Evolutionary conservation across 1,139 yeast species (phyloP).

Genomic region (Pichia sp.): DNA sequence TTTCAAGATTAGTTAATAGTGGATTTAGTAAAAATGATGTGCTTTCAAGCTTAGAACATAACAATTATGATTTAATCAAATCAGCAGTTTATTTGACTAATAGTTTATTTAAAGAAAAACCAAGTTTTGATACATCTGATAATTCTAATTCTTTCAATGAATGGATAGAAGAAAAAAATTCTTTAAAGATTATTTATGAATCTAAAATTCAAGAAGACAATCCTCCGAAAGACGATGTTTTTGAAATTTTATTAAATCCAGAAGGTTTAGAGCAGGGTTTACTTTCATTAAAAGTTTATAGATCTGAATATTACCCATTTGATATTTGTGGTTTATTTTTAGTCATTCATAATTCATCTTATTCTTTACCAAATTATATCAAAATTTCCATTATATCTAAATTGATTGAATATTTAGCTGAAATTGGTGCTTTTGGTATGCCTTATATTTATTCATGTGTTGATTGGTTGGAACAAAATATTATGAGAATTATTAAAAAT

Average conservation of each 20-base stretch:
- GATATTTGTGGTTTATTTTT: slow-evolving; percentile 59
- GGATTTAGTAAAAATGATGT: slow-evolving; percentile 70
- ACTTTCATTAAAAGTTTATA: slow-evolving; percentile 47
- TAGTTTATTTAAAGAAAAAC: slow-evolving; percentile 2
- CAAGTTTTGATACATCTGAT: slow-evolving; percentile 5
- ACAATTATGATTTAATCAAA: slow-evolving; percentile 41
- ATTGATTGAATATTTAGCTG: slow-evolving; percentile 37
- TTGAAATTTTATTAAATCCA: slow-evolving; percentile 33
- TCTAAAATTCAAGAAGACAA: slow-evolving; percentile 29
- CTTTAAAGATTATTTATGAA: slow-evolving; percentile 52
- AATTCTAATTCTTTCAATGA: slow-evolving; percentile 25
- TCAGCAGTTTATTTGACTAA: slow-evolving; percentile 50
- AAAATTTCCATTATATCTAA: slow-evolving; percentile 56
- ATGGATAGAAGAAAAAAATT: slow-evolving; percentile 79
- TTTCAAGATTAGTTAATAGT: slow-evolving; percentile 53
- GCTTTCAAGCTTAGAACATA: slow-evolving; percentile 39
- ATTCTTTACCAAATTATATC: slow-evolving; percentile 66
- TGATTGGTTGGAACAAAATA: slow-evolving; percentile 71
- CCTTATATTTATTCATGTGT: slow-evolving; percentile 58
- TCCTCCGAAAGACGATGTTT: slow-evolving; percentile 27
- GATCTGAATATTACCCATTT: slow-evolving; percentile 50
- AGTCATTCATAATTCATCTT: slow-evolving; percentile 40
- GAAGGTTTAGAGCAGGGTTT: slow-evolving; percentile 31
- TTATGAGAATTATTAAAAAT: slow-evolving; percentile 49
- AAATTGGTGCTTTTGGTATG: slow-evolving; percentile 52